phyloP scores from a whole-genome alignment of 2,329 filamentous ascomycete species.

The Trichothecium sympodiale region DNA sequence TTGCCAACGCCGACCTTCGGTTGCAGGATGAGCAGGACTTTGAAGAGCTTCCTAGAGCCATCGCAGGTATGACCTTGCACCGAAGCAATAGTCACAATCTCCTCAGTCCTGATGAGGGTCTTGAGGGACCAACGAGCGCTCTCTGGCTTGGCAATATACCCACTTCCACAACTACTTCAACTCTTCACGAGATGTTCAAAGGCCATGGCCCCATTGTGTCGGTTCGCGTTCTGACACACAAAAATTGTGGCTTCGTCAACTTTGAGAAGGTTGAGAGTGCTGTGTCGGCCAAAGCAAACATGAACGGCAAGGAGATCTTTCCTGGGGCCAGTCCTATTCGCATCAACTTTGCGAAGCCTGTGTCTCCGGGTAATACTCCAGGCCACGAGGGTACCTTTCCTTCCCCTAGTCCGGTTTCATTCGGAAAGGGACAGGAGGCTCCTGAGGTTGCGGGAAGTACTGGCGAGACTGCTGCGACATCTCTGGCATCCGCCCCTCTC shows the following conservation, averaged over 20 bases:
- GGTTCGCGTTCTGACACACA: constrained; percentile 88
- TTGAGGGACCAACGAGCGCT: constrained; percentile 85
- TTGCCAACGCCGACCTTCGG: constrained; percentile 65
- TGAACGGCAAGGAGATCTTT: constrained; percentile 98
- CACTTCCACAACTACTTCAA: constrained; percentile 91
- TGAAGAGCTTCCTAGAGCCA: constrained; percentile 68
- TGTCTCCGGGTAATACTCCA: constrained; percentile 79
- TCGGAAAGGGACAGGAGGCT: constrained; percentile 45
- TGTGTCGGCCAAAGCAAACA: constrained; percentile 71
- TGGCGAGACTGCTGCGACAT: constrained; percentile 23
- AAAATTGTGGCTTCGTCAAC: constrained; percentile 98
- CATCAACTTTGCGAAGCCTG: constrained; percentile 96
- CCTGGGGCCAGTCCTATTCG: constrained; percentile 88
- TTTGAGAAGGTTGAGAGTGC: constrained; percentile 89
- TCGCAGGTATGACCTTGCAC: constrained; percentile 68
- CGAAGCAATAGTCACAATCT: constrained; percentile 55
- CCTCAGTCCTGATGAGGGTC: constrained; percentile 64
- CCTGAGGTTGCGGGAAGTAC: constrained; percentile 16
- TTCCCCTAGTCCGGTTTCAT: constrained; percentile 84
- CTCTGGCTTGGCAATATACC: constrained; percentile 97
- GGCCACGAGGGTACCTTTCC: constrained; percentile 80
- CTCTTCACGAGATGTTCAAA: constrained; percentile 88
- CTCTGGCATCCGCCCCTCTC: constrained; percentile 26
- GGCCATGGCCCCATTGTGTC: constrained; percentile 86
- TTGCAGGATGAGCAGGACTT: constrained; percentile 67